Base-by-base conservation (phyloP, 306 rosid genomes). In the Geum urbanum region DNA sequence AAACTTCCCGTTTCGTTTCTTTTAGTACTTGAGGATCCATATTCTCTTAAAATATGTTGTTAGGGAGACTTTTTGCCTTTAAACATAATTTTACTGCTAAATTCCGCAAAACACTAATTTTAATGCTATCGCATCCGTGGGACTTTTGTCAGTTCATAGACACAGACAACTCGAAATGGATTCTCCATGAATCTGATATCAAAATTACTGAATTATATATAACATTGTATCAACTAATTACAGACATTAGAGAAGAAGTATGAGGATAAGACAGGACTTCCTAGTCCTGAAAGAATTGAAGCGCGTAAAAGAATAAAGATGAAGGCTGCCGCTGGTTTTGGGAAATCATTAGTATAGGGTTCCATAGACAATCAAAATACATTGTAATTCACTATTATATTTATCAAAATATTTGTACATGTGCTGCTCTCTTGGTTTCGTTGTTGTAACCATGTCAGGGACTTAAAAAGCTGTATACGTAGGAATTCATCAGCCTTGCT, bases 211-310 rank as follows among this genome's bases (percentile, higher is more conserved):
- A 64, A 24, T 24, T 66, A 49, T 3, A 51, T 66, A 49, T 3
- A 51, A 76, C 48, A 12, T 9, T 63, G 64, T 71, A 24, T 24
- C 7, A 41, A 76, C 55, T 71, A 39, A 57, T 79, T 66, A 43
- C 88, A 92, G 98, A 88, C 88, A 66, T 65, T 92, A 47, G 98
- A 92, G 83, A 85, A 77, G 79, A 87, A 79, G 83, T 88, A 92
- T 3, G 92, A 90, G 77, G 83, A 60, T 48, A 49, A 65, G 69
- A 85, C 90, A 69, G 96, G 92, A 78, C 54, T 83, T 6, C 81
- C 84, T 52, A 90, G 97, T 65, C 97, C 96, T 67, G 98, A 92
- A 84, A 90, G 78, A 84, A 69, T 92, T 22, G 88, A 84, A 79
- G 77, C 75, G 69, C 83, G 71, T 44, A 63, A 74, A 73, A 76